Evolutionary conservation across 805 yeast species (phyloP), one percentile per base, ranked within the genome.

Genomic region (Zygosaccharomyces pseudorouxii): DNA sequence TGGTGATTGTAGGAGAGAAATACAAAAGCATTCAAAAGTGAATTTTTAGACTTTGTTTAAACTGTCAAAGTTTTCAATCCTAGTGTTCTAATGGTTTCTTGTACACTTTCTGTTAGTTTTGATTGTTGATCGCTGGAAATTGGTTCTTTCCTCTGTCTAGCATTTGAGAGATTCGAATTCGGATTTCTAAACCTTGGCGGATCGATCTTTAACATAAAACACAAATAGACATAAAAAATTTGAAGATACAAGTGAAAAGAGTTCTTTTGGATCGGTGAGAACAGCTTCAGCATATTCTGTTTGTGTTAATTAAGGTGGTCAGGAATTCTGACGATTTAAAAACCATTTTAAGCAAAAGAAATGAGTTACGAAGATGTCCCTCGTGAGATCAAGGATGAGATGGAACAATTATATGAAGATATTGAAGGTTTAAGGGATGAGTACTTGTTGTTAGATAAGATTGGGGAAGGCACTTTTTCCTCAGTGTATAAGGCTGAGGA

Each of bases 381-480:
- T 2, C 62, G 71, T 1, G 82, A 77, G 45, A 76, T 79, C 3
- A 64, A 76, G 29, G 81, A 76, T 51, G 89, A 83, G 54, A 79
- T 82, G 76, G 69, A 71, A 36, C 71, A 71, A 44, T 70, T 83
- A 9, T 77, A 77, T 45, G 70, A 69, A 30, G 73, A 79, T 25
- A 83, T 87, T 55, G 79, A 79, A 2, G 73, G 73, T 0, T 65
- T 87, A 31, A 65, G 63, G 18, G 52, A 42, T 46, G 60, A 47
- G 10, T 71, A 71, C 51, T 59, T 58, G 30, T 52, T 71, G 19
- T 43, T 67, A 36, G 73, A 69, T 36, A 66, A 69, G 50, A 69
- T 85, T 14, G 92, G 93, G 0, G 90, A 85, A 61, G 98, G 98
- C 7, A 97, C 97, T 0, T 90, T 92, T 63, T 87, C 96, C 2